These are phyloP conservation scores for Wickerhamomyces xylosicus DNA, from an alignment of 805 yeast species.

Conservation along the genomic window DNA sequence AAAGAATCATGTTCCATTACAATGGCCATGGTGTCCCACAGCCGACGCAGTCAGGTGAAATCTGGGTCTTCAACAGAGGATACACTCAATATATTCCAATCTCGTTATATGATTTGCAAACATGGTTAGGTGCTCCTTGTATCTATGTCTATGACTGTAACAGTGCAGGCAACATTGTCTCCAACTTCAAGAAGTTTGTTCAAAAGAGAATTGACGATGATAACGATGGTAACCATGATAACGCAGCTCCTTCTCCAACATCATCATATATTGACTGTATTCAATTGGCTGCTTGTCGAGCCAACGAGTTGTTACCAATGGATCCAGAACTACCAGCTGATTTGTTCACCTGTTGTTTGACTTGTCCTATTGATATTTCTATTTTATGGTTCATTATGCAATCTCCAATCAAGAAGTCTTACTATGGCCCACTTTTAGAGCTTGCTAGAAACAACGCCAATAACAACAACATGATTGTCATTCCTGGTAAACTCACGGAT, in stretches of 20 bases:
- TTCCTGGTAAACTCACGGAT: conserved; percentile 88
- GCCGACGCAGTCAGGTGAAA: conserved; percentile 92
- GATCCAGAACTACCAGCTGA: conserved; percentile 94
- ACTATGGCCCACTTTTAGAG: conserved; percentile 29
- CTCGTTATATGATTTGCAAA: conserved; percentile 85
- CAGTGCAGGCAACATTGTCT: conserved; percentile 87
- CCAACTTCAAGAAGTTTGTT: conserved; percentile 81
- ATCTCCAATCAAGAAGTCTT: conserved; percentile 45
- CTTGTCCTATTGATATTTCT: conserved; percentile 92
- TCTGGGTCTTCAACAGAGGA: conserved; percentile 96
- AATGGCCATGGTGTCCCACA: conserved; percentile 99
- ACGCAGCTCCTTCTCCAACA: conserved; percentile 31
- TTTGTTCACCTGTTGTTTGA: conserved; percentile 87
- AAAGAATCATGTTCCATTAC: conserved; percentile 85
- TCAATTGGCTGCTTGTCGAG: conserved; percentile 86
- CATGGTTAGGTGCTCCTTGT: conserved; percentile 98
- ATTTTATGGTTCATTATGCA: conserved; percentile 87
- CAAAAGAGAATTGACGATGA: conserved; percentile 86
- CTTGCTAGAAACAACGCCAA: conserved; percentile 25
- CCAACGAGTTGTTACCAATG: conserved; percentile 83
- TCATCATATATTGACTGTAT: conserved; percentile 69
- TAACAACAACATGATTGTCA: conserved; percentile 36
- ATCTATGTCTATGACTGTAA: conserved; percentile 91
- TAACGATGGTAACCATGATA: conserved; percentile 41
- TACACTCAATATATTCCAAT: conserved; percentile 97